These are phyloP conservation scores for Oryza australiensis DNA, from an alignment of 176 grass and related monocot genomes.

Conservation along the genomic window DNA sequence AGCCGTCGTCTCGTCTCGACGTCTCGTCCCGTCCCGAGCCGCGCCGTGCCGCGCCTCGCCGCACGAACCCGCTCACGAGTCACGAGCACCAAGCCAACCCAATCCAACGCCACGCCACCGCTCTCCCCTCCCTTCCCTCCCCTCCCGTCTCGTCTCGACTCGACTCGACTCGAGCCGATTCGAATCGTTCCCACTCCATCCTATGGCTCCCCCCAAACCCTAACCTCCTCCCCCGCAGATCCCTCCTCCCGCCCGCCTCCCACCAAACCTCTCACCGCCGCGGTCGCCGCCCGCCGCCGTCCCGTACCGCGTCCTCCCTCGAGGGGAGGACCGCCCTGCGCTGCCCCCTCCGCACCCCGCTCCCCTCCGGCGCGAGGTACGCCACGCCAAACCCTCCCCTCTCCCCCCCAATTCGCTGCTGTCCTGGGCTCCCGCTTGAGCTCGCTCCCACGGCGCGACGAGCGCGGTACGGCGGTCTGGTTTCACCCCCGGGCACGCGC, in stretches of 20 bases:
- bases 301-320: not conserved
- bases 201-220: constrained; percentile 52
- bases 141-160: not conserved
- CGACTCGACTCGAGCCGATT: not conserved
- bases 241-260: not conserved
- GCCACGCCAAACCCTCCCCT: not conserved
- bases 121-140: no score
- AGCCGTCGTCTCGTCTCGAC: no score
- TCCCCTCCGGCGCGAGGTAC: constrained; percentile 35
- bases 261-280: not conserved
- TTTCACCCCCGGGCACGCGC: not conserved
- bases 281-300: not conserved
- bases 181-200: not conserved
- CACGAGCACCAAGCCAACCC: no score
- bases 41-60: not conserved
- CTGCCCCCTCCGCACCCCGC: not conserved
- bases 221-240: constrained; percentile 1
- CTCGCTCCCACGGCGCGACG: not conserved
- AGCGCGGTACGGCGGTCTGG: not conserved
- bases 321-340: not conserved
- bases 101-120: no score
- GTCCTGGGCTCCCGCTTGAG: not conserved
- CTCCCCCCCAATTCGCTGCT: not conserved
- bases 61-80: no score
- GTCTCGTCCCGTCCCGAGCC: no score